Evolutionary conservation across 768 basidiomycete species (phyloP).

Genomic region (Kwoniella sp.): DNA sequence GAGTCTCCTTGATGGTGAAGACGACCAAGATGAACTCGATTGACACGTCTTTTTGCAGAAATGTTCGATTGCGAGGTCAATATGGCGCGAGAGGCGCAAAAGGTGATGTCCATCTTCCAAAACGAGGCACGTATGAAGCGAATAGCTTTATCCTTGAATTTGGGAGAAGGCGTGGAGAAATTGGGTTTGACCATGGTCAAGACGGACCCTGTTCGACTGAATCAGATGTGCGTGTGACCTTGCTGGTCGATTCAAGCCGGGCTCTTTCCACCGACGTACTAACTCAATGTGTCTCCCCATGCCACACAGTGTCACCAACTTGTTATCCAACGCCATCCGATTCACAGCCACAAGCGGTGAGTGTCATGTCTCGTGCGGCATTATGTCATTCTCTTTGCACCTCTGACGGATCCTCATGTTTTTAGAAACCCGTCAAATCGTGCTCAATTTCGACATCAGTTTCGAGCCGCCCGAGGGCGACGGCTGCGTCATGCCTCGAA

Average conservation of each 20-base stretch:
- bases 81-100: slow-evolving; percentile 47
- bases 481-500: slow-evolving; percentile 48
- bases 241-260: too few species aligned
- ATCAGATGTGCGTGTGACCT: slow-evolving; percentile 56
- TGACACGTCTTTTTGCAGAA: slow-evolving; percentile 33
- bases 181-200: slow-evolving; percentile 51
- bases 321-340: slow-evolving; percentile 56
- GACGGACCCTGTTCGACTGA: slow-evolving; percentile 57
- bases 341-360: slow-evolving; percentile 54
- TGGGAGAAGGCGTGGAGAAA: slow-evolving; percentile 51
- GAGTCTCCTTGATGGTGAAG: slow-evolving; percentile 12
- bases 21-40: neutral
- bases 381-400: too few species aligned
- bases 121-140: slow-evolving; percentile 57
- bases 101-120: slow-evolving; percentile 56
- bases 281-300: neutral
- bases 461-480: slow-evolving; percentile 49
- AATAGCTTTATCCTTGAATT: slow-evolving; percentile 52
- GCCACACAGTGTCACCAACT: slow-evolving; percentile 48
- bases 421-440: slow-evolving; percentile 45
- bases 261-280: neutral
- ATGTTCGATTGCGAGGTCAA: slow-evolving; percentile 53
- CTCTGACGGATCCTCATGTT: neutral
- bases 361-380: neutral
- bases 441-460: slow-evolving; percentile 52